phyloP scores from a whole-genome alignment of 1,139 yeast species.

The Scheffersomyces quercinus region DNA sequence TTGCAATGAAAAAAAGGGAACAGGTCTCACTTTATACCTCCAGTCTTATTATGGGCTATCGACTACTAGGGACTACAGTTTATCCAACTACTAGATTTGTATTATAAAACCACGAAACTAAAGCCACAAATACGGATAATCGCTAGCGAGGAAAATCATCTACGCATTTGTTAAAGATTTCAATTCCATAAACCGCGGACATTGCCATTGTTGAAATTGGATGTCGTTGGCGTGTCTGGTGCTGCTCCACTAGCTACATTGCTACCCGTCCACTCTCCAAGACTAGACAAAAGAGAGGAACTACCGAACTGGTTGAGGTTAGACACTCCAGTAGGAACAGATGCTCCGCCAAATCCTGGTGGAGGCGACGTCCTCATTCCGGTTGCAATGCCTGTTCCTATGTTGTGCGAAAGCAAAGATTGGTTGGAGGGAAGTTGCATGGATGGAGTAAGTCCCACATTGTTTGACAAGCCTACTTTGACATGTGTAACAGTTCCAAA shows the following conservation, averaged over 20 bases:
- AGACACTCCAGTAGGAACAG: neutral
- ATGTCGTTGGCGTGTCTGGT: neutral
- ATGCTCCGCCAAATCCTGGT: neutral
- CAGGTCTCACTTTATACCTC: too few relatives aligned
- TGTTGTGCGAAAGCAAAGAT: neutral
- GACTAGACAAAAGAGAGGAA: neutral
- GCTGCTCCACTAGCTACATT: neutral
- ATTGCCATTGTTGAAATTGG: neutral
- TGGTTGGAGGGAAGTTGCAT: neutral
- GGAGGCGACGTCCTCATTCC: neutral
- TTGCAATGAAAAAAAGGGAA: too few relatives aligned
- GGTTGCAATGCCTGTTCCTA: neutral
- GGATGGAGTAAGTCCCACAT: neutral
- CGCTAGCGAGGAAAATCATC: too few relatives aligned
- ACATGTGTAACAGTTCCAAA: constrained; percentile 48
- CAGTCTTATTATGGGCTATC: too few relatives aligned
- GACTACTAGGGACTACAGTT: too few relatives aligned
- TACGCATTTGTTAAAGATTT: neutral
- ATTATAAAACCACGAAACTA: too few relatives aligned
- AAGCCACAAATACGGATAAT: too few relatives aligned
- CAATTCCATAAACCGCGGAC: constrained; percentile 7
- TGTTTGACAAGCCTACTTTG: constrained; percentile 22
- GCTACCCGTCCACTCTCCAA: neutral
- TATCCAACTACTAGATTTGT: too few relatives aligned
- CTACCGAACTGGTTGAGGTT: neutral